Conservation (phyloP, 2,329 filamentous ascomycete genomes). For the Beauveria asiatica region DNA sequence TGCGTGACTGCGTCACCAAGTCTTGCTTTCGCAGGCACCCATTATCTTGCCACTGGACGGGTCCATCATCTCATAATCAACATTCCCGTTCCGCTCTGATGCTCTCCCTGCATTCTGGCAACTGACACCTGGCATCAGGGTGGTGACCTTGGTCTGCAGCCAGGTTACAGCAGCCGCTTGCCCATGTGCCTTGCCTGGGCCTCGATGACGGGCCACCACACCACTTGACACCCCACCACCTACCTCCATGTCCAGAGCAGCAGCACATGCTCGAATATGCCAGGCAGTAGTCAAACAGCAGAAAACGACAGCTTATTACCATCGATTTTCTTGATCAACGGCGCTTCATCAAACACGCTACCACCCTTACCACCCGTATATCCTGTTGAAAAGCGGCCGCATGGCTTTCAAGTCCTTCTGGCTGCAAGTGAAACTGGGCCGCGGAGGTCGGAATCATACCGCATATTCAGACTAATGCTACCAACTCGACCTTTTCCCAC, state of each 20-base stretch:
- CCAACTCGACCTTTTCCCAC: background rate
- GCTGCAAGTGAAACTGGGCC: slow-evolving; percentile 2
- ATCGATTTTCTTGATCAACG: background rate
- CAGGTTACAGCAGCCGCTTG: slow-evolving; percentile 3
- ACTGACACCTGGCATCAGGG: background rate
- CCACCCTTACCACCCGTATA: background rate
- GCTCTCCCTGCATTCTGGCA: background rate
- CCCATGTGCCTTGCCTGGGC: background rate
- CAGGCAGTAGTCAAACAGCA: background rate
- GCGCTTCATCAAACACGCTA: slow-evolving; percentile 8
- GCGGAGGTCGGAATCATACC: background rate
- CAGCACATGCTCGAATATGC: background rate
- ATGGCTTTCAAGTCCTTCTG: background rate
- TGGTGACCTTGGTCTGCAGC: background rate
- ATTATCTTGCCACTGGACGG: background rate
- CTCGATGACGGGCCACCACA: background rate
- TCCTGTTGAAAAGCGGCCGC: background rate
- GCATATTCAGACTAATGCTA: background rate
- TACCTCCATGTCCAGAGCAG: background rate
- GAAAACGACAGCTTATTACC: background rate
- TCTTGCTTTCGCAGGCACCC: background rate
- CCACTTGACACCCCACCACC: background rate
- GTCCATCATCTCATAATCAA: background rate
- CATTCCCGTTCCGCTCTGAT: background rate
- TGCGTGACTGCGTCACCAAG: background rate